Conservation (phyloP, 768 basidiomycete species). For the Symmetrospora coprosmae region DNA sequence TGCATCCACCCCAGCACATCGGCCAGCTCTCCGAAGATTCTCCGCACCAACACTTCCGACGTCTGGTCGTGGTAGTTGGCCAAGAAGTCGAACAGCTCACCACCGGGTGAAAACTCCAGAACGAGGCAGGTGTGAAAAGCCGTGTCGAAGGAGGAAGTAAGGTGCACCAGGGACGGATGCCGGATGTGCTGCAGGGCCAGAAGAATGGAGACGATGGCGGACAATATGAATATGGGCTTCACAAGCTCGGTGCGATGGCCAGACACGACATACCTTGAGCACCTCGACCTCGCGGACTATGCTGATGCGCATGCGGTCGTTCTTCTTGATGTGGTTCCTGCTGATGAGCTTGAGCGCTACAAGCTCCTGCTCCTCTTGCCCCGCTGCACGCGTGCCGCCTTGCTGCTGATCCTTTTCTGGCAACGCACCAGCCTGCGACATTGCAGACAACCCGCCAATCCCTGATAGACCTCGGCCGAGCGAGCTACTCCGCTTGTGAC, state of each 20-base stretch:
- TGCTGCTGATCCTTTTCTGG: too few species aligned
- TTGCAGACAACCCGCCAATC: too few species aligned
- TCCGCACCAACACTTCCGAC: slow-evolving; percentile 43
- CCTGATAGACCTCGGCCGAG: too few species aligned
- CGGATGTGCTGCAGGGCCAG: slow-evolving; percentile 49
- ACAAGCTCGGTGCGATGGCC: background rate
- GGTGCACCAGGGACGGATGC: slow-evolving; percentile 63
- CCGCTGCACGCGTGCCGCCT: too few species aligned
- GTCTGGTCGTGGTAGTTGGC: slow-evolving; percentile 23
- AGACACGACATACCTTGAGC: slow-evolving; percentile 45
- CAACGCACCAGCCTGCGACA: too few species aligned
- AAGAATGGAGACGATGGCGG: background rate
- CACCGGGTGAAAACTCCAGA: slow-evolving; percentile 59
- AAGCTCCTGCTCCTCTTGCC: slow-evolving; percentile 30
- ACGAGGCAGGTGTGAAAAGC: slow-evolving; percentile 62
- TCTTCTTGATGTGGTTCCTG: slow-evolving; percentile 42
- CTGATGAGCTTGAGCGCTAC: slow-evolving; percentile 50
- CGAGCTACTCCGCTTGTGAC: too few species aligned
- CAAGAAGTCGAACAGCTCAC: slow-evolving; percentile 56
- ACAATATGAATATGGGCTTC: too few species aligned
- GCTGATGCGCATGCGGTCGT: slow-evolving; percentile 59
- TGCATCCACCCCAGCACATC: slow-evolving; percentile 79
- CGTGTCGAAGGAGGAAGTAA: slow-evolving; percentile 57
- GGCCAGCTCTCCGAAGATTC: slow-evolving; percentile 64
- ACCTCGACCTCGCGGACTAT: slow-evolving; percentile 75